Conservation (phyloP, 140 eudicot genomes). For the Bidens hawaiensis region DNA sequence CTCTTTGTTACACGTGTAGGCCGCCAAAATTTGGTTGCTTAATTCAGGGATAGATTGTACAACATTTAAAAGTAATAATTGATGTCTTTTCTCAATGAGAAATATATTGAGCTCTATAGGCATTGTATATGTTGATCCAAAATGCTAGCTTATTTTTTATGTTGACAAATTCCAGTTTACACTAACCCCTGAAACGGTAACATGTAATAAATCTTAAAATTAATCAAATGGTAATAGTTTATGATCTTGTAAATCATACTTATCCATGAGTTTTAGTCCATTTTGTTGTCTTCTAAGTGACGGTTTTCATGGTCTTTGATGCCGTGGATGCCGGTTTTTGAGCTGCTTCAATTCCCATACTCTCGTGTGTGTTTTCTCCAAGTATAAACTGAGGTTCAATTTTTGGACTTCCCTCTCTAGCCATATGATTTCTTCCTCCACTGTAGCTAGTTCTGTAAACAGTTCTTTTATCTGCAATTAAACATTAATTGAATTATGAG, state of each 20-base stretch:
- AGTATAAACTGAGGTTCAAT: constrained; percentile 44
- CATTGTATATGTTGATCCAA: constrained; percentile 88
- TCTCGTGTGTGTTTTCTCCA: constrained; percentile 49
- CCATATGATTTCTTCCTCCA: constrained; percentile 71
- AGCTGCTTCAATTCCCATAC: constrained; percentile 42
- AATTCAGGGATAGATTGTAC: too few species aligned
- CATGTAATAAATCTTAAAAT: too few species aligned
- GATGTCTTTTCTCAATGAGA: too few species aligned
- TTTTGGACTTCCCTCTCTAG: constrained; percentile 52
- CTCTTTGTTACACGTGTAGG: too few species aligned
- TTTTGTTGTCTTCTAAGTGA: constrained; percentile 28
- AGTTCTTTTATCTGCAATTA: constrained; percentile 52
- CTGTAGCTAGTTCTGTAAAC: constrained; percentile 60
- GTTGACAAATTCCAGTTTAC: constrained; percentile 49
- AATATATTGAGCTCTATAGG: too few species aligned
- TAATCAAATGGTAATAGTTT: constrained; percentile 53
- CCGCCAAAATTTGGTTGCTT: too few species aligned
- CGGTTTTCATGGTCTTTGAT: constrained; percentile 36
- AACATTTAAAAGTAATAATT: too few species aligned
- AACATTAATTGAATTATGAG: too few species aligned
- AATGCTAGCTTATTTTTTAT: constrained; percentile 91
- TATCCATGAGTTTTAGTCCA: constrained; percentile 20
- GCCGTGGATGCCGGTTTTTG: constrained; percentile 26
- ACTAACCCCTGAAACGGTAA: constrained; percentile 44
- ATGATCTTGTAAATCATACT: constrained; percentile 29